Evolutionary conservation across 108 stramenopile genomes (phyloP).

Genomic region (Mediolabrus comicus): DNA sequence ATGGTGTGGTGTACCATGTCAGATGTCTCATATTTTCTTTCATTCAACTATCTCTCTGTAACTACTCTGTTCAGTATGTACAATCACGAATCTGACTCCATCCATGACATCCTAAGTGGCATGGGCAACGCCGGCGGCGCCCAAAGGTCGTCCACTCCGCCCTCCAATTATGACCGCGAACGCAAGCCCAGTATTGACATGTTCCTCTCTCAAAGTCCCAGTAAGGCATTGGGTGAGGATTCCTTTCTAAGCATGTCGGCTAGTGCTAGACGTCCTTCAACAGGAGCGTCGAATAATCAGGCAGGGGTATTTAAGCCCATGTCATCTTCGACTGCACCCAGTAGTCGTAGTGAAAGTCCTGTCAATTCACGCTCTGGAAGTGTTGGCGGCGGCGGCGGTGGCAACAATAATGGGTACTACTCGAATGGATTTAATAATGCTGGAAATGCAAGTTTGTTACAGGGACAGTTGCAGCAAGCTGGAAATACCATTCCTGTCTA

Average conservation of each 20-base stretch:
- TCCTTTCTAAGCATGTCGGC: conserved; percentile 44
- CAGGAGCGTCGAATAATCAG: background rate
- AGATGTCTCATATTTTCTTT: conserved; percentile 5
- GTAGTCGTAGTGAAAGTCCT: conserved; percentile 42
- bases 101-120: conserved; percentile 39
- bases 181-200: conserved; percentile 67
- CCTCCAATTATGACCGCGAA: conserved; percentile 25
- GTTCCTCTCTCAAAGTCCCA: conserved; percentile 80
- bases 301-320: conserved; percentile 25
- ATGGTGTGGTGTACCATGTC: background rate
- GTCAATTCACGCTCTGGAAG: conserved; percentile 2
- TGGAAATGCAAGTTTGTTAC: conserved; percentile 6
- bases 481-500: background rate
- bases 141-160: conserved; percentile 20
- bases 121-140: conserved; percentile 15
- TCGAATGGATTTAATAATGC: background rate
- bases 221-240: conserved; percentile 79
- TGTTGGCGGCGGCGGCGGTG: conserved; percentile 5
- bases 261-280: background rate
- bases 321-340: conserved; percentile 35
- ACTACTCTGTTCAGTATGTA: conserved; percentile 4
- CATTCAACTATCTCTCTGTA: conserved; percentile 1
- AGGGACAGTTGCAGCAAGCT: conserved; percentile 2
- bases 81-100: conserved; percentile 26
- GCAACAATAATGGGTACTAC: conserved; percentile 8